phyloP scores from a whole-genome alignment of 306 rosid genomes.

The Quercus gilva region DNA sequence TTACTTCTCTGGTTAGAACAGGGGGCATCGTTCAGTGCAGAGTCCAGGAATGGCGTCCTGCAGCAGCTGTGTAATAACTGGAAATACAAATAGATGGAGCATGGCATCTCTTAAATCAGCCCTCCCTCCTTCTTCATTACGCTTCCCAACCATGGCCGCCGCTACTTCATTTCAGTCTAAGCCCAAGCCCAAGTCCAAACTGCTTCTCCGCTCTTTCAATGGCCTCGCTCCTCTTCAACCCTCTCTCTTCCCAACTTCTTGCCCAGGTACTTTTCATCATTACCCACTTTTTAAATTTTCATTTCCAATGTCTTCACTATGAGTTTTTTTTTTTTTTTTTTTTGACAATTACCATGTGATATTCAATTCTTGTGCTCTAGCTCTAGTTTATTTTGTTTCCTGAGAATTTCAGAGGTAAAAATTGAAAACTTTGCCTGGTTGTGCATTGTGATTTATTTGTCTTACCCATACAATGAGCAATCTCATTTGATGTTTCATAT shows the following conservation, averaged over 20 bases:
- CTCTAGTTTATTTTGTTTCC: too few relatives aligned
- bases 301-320: too few relatives aligned
- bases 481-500: too few relatives aligned
- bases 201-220: conserved; percentile 42
- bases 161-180: conserved; percentile 29
- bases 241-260: conserved; percentile 28
- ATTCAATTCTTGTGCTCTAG: too few relatives aligned
- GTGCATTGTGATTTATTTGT: too few relatives aligned
- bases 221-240: conserved; percentile 40
- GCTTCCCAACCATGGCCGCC: conserved; percentile 20
- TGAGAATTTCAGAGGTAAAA: too few relatives aligned
- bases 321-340: too few relatives aligned
- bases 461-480: too few relatives aligned
- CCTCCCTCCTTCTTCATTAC: conserved; percentile 22
- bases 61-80: conserved; percentile 33
- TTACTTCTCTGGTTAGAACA: background rate
- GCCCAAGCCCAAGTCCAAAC: conserved; percentile 29
- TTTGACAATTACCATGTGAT: too few relatives aligned
- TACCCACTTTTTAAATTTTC: too few relatives aligned
- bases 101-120: conserved; percentile 64
- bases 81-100: conserved; percentile 41
- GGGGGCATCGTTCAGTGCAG: background rate
- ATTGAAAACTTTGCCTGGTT: too few relatives aligned
- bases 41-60: conserved; percentile 20
- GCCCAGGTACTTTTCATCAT: conserved; percentile 44